Percentiles rank a stretch among this genome's conserved stretches.
Evolutionary conservation across 148 eudicot species (phyloP).

Genomic region (Persicaria tinctoria): DNA sequence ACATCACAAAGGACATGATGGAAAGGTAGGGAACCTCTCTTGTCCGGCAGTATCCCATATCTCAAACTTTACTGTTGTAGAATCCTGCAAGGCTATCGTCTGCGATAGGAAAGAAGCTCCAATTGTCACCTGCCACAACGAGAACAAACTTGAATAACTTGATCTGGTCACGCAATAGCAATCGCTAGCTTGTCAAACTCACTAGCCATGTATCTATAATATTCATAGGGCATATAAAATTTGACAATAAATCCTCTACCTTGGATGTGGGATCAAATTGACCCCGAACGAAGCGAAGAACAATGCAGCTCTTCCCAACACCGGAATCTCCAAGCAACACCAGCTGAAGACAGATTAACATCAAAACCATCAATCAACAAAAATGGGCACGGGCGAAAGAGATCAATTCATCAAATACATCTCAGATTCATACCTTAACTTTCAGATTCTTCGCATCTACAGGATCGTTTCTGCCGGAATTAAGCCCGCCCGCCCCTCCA

Average conservation of each 20-base stretch:
- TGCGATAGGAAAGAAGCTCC: constrained; percentile 97
- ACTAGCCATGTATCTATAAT: background rate
- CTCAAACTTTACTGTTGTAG: constrained; percentile 92
- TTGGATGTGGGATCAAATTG: constrained; percentile 97
- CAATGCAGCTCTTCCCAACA: constrained; percentile 80
- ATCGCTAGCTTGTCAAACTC: background rate
- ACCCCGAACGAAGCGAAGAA: constrained; percentile 86
- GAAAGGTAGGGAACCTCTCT: constrained; percentile 52
- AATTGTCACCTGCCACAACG: constrained; percentile 61
- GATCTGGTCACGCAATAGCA: background rate
- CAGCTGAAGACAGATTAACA: constrained; percentile 29
- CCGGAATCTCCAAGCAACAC: constrained; percentile 74
- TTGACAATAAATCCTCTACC: constrained; percentile 28
- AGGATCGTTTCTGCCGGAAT: constrained; percentile 29
- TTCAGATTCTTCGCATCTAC: constrained; percentile 57
- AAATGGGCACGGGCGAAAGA: background rate
- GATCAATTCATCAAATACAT: background rate
- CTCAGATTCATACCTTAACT: constrained; percentile 49
- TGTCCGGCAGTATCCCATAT: constrained; percentile 99
- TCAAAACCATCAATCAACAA: background rate
- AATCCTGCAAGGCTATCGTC: constrained; percentile 90
- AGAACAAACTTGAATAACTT: background rate
- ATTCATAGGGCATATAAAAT: background rate
- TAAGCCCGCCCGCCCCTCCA: constrained; percentile 43
- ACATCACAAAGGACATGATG: background rate